Evolutionary conservation across 805 yeast species (phyloP).

Genomic region (Isabelozyma pseudorhagii): DNA sequence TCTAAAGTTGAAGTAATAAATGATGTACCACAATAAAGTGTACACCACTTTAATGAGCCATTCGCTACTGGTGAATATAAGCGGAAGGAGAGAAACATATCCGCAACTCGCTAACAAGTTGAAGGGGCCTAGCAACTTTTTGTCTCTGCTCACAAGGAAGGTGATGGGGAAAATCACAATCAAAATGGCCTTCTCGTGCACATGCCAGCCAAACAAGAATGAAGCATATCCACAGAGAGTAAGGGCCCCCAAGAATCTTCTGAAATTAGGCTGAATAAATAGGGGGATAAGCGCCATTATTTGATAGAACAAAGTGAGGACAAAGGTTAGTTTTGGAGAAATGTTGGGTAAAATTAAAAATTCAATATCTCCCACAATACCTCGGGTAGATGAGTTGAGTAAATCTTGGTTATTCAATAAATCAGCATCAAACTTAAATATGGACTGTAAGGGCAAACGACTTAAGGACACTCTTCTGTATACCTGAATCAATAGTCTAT

Average conservation of each 20-base stretch:
- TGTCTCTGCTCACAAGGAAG: conserved; percentile 67
- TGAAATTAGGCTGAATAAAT: conserved; percentile 64
- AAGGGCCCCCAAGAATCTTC: conserved; percentile 77
- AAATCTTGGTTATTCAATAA: conserved; percentile 30
- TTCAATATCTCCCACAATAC: conserved; percentile 86
- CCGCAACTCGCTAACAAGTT: conserved; percentile 75
- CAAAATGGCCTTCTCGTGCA: conserved; percentile 96
- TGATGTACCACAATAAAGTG: conserved; percentile 82
- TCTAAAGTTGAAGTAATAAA: conserved; percentile 68
- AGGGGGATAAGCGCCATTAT: conserved; percentile 72
- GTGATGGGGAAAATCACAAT: conserved; percentile 84
- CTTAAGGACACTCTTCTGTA: conserved; percentile 33
- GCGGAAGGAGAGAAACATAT: conserved; percentile 83
- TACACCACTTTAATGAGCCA: conserved; percentile 72
- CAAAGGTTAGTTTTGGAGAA: conserved; percentile 71
- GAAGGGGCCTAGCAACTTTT: conserved; percentile 68
- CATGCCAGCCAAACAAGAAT: conserved; percentile 97
- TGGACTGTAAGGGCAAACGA: conserved; percentile 22
- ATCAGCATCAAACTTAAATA: conserved; percentile 45
- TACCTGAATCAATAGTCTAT: conserved; percentile 58
- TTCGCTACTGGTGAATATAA: conserved; percentile 76
- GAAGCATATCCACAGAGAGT: conserved; percentile 90
- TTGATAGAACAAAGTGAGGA: conserved; percentile 83
- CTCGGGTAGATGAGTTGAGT: conserved; percentile 57
- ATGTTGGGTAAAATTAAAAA: conserved; percentile 80